These are phyloP conservation scores for Lodderomyces metapsilosis DNA, from an alignment of 1,139 yeast species.

Conservation along the genomic window DNA sequence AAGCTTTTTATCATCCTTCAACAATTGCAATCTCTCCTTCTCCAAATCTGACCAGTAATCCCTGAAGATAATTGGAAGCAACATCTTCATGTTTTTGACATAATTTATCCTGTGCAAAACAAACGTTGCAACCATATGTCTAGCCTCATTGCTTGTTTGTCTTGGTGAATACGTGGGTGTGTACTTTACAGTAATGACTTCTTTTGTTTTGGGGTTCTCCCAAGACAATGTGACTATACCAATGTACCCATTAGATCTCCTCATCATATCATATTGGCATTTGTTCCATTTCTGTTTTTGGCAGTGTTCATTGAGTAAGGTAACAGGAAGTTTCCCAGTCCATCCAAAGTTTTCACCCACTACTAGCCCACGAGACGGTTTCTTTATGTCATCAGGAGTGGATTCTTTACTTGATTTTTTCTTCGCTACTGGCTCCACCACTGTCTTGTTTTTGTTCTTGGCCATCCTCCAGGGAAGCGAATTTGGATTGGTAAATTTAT, in stretches of 20 bases:
- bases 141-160: conserved; percentile 82
- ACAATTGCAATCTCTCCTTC: conserved; percentile 45
- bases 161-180: conserved; percentile 69
- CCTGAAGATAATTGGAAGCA: conserved; percentile 79
- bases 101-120: conserved; percentile 78
- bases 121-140: conserved; percentile 87
- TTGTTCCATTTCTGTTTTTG: conserved; percentile 90
- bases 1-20: conserved; percentile 42
- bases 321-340: conserved; percentile 94
- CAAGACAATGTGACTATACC: conserved; percentile 64
- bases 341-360: conserved; percentile 59
- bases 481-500: neutral
- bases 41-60: conserved; percentile 77
- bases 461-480: conserved; percentile 10
- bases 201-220: conserved; percentile 80
- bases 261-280: conserved; percentile 71
- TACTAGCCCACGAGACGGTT: conserved; percentile 43
- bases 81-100: conserved; percentile 81
- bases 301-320: conserved; percentile 81
- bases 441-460: conserved; percentile 10
- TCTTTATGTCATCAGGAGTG: conserved; percentile 19
- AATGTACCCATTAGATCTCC: conserved; percentile 50
- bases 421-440: conserved; percentile 7
- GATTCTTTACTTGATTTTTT: conserved; percentile 4
- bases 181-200: conserved; percentile 57